Conservation (phyloP, 805 yeast genomes). For the Candida sakaeoensis region DNA sequence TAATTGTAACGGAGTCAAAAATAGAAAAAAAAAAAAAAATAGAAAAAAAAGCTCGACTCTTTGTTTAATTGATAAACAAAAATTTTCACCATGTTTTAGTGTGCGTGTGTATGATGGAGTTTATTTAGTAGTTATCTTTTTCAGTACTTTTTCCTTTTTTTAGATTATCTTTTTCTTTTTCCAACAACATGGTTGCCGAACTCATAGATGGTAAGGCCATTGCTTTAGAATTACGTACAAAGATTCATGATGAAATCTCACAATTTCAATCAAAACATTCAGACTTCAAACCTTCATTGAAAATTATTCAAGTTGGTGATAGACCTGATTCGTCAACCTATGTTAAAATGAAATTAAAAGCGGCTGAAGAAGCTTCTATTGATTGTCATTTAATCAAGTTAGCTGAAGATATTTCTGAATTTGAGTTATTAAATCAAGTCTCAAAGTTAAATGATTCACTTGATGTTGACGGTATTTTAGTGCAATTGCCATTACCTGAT, state of each 20-base stretch:
- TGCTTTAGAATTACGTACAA: slow-evolving; percentile 36
- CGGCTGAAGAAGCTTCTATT: slow-evolving; percentile 68
- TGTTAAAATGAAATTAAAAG: slow-evolving; percentile 75
- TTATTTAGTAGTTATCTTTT: background rate
- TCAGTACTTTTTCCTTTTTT: slow-evolving; percentile 1
- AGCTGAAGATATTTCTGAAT: slow-evolving; percentile 54
- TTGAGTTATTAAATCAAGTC: slow-evolving; percentile 52
- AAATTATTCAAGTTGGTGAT: slow-evolving; percentile 73
- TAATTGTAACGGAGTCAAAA: slow-evolving; percentile 1
- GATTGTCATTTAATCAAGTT: slow-evolving; percentile 57
- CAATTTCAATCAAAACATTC: slow-evolving; percentile 43
- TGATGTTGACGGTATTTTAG: slow-evolving; percentile 66
- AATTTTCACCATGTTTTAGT: slow-evolving; percentile 6
- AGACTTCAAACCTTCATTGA: slow-evolving; percentile 59
- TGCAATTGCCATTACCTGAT: slow-evolving; percentile 73
- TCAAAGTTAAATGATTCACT: slow-evolving; percentile 54
- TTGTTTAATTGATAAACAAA: slow-evolving; percentile 3
- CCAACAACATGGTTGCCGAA: slow-evolving; percentile 25
- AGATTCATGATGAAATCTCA: slow-evolving; percentile 38
- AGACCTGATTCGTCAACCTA: slow-evolving; percentile 80
- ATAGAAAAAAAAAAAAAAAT: no score
- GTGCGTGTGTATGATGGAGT: no score
- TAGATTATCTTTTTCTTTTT: slow-evolving; percentile 7
- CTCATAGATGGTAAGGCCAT: slow-evolving; percentile 44
- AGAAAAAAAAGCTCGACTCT: no score